Conservation (phyloP, 192 early-diverging fungal genomes). For the Coemansia interrupta region DNA sequence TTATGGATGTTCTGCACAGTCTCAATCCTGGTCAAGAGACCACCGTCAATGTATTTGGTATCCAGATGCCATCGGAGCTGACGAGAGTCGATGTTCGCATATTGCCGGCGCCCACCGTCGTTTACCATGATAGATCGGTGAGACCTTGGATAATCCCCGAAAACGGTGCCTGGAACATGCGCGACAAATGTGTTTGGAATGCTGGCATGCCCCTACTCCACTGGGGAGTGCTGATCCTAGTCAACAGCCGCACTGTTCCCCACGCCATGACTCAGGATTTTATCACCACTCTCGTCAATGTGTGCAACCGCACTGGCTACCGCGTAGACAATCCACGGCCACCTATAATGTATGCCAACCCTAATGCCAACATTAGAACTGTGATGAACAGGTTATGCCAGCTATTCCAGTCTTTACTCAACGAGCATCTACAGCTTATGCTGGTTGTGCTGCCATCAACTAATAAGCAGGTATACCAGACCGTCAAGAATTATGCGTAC, state of each 20-base stretch:
- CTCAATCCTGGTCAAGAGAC: slow-evolving; percentile 66
- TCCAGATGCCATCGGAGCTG: slow-evolving; percentile 65
- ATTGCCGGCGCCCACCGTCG: slow-evolving; percentile 73
- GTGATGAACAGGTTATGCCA: slow-evolving; percentile 70
- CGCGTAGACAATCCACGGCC: slow-evolving; percentile 49
- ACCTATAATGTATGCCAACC: slow-evolving; percentile 51
- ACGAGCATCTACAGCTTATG: slow-evolving; percentile 71
- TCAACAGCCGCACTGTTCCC: slow-evolving; percentile 53
- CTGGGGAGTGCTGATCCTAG: slow-evolving; percentile 81
- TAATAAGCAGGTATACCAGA: slow-evolving; percentile 74
- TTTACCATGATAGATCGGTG: slow-evolving; percentile 56
- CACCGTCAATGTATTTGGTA: slow-evolving; percentile 73
- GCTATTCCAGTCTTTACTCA: slow-evolving; percentile 60
- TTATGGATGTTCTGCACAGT: slow-evolving; percentile 63
- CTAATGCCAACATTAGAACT: slow-evolving; percentile 64
- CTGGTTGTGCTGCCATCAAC: slow-evolving; percentile 80
- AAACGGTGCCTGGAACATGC: slow-evolving; percentile 86
- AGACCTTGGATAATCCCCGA: slow-evolving; percentile 55
- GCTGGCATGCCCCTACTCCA: slow-evolving; percentile 71
- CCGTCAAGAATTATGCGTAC: slow-evolving; percentile 85
- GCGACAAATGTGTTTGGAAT: slow-evolving; percentile 67
- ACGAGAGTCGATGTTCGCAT: slow-evolving; percentile 70
- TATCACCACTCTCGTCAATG: slow-evolving; percentile 68
- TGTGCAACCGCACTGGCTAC: slow-evolving; percentile 72
- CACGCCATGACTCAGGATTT: slow-evolving; percentile 63